Conservation (phyloP, 2,329 filamentous ascomycete genomes). For the Cladosporium oxysporum region DNA sequence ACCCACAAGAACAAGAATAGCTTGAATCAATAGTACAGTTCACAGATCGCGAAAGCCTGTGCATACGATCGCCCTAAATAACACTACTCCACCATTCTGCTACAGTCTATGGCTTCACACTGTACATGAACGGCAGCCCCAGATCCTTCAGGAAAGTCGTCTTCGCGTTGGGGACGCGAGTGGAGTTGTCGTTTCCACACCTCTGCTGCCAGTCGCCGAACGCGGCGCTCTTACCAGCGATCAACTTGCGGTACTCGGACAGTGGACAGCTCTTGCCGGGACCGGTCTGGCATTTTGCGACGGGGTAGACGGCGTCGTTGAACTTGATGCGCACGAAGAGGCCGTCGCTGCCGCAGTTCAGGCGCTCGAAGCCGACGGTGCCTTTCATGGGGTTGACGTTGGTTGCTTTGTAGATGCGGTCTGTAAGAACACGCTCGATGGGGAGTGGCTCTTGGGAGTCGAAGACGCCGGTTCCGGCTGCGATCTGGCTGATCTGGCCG, state of each 20-base stretch:
- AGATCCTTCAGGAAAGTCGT: slow-evolving; percentile 25
- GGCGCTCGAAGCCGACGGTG: slow-evolving; percentile 64
- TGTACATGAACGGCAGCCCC: slow-evolving; percentile 21
- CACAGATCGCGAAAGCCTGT: not conserved
- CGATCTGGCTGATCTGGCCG: slow-evolving; percentile 64
- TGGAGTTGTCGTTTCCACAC: slow-evolving; percentile 23
- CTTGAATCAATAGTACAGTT: not conserved
- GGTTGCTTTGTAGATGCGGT: slow-evolving; percentile 56
- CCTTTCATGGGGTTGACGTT: slow-evolving; percentile 64
- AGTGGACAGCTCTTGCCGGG: slow-evolving; percentile 52
- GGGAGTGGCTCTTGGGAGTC: slow-evolving; percentile 57
- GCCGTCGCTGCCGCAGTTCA: slow-evolving; percentile 53
- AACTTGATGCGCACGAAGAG: slow-evolving; percentile 59
- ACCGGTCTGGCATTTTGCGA: slow-evolving; percentile 52
- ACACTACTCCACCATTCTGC: not conserved
- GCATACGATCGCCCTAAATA: not conserved
- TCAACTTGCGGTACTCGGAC: slow-evolving; percentile 35
- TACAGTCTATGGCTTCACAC: slow-evolving; percentile 10
- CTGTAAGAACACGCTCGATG: slow-evolving; percentile 42
- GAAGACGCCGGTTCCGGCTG: slow-evolving; percentile 62
- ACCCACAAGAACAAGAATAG: slow-evolving; percentile 2
- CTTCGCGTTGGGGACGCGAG: slow-evolving; percentile 22
- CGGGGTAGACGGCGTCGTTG: slow-evolving; percentile 64
- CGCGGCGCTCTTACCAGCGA: slow-evolving; percentile 21
- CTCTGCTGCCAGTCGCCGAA: slow-evolving; percentile 24